A percentile compares a stretch with the other conserved stretches of the same genome.
Conservation (phyloP, 2,329 filamentous ascomycete species). For the Fusarium sp. region DNA sequence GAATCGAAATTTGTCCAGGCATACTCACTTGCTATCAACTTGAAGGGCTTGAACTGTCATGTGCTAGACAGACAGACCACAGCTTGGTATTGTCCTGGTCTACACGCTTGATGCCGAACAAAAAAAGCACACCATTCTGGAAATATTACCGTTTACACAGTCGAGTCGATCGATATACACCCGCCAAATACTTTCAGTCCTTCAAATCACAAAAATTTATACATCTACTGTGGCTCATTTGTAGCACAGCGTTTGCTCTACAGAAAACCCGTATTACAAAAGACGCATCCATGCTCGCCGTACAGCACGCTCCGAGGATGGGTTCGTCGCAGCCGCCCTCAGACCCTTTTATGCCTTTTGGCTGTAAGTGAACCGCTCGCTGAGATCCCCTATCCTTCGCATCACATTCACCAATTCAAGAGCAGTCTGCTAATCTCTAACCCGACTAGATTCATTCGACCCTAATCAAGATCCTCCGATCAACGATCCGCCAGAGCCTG, state of each 20-base stretch:
- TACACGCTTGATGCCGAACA: slow-evolving; percentile 13
- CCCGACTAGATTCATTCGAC: slow-evolving; percentile 57
- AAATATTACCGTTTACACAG: neutral
- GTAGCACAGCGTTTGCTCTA: slow-evolving; percentile 7
- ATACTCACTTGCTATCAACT: neutral
- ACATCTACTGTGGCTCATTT: slow-evolving; percentile 7
- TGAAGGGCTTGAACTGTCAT: neutral
- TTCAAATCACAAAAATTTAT: neutral
- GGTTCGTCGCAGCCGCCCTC: slow-evolving; percentile 65
- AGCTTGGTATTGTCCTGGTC: neutral
- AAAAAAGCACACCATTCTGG: neutral
- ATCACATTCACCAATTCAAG: neutral
- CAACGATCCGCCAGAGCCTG: slow-evolving; percentile 68
- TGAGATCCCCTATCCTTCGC: neutral
- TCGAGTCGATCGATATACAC: neutral
- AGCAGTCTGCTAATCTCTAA: slow-evolving; percentile 41
- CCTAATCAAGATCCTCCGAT: slow-evolving; percentile 57
- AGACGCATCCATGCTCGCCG: slow-evolving; percentile 66
- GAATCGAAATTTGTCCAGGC: neutral
- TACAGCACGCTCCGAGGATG: slow-evolving; percentile 66
- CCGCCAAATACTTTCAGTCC: neutral
- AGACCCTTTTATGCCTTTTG: slow-evolving; percentile 70
- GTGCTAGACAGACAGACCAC: slow-evolving; percentile 1
- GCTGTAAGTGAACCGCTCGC: slow-evolving; percentile 64
- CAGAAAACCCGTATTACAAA: slow-evolving; percentile 28